A percentile compares a stretch with the other conserved stretches of the same genome.
phyloP scores from a whole-genome alignment of 2,329 filamentous ascomycete species.

The Neonectria ditissima region DNA sequence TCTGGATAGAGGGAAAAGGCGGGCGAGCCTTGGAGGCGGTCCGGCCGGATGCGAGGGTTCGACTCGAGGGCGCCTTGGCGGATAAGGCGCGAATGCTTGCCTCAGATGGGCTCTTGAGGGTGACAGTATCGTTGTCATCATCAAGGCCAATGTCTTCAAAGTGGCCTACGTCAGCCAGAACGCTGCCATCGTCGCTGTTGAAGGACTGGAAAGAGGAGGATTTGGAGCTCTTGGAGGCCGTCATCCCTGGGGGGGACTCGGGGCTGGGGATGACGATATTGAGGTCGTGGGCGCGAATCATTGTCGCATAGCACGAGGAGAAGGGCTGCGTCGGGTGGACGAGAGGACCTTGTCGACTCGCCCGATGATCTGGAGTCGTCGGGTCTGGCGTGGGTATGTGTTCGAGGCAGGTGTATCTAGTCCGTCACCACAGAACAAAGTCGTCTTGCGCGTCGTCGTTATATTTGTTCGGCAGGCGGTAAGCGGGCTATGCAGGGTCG shows the following conservation, averaged over 20 bases:
- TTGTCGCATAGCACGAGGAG: conserved; percentile 48
- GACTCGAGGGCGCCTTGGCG: conserved; percentile 45
- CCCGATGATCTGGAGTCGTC: conserved; percentile 21
- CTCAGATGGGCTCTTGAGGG: conserved; percentile 62
- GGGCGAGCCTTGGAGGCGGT: conserved; percentile 53
- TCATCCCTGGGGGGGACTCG: conserved; percentile 70
- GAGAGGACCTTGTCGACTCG: conserved; percentile 32
- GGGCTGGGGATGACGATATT: conserved; percentile 48
- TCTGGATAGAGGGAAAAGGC: conserved; percentile 59
- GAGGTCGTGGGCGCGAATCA: conserved; percentile 51
- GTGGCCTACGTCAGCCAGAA: conserved; percentile 79
- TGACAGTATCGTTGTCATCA: conserved; percentile 66
- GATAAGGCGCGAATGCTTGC: conserved; percentile 53
- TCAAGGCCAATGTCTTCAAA: conserved; percentile 95
- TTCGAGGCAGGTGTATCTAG: not conserved
- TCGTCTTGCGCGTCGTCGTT: conserved; percentile 33
- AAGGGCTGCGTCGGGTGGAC: conserved; percentile 24
- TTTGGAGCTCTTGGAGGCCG: conserved; percentile 87
- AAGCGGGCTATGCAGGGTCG: conserved; percentile 27
- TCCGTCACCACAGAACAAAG: conserved; percentile 1
- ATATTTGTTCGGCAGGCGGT: conserved; percentile 37
- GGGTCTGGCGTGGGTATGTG: conserved; percentile 12
- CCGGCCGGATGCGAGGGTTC: conserved; percentile 48
- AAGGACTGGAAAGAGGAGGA: conserved; percentile 89
- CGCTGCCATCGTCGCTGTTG: conserved; percentile 77